These are phyloP conservation scores for Laguncularia racemosa DNA, from an alignment of 345 rosid genomes.

Conservation along the genomic window DNA sequence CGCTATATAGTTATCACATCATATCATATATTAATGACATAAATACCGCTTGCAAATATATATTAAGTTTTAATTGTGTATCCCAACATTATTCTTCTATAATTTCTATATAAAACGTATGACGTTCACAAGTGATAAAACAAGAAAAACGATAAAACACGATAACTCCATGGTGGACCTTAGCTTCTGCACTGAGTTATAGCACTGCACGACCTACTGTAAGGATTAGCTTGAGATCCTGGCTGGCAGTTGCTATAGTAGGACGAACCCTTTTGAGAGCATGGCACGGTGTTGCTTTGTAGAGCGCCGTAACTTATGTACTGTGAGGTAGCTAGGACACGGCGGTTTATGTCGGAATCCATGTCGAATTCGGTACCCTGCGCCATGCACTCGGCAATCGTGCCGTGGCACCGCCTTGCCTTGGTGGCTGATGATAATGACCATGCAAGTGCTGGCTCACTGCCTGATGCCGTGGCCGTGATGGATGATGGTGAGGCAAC, in stretches of 20 bases:
- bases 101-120: too few species aligned
- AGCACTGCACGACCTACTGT: conserved; percentile 62
- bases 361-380: conserved; percentile 34
- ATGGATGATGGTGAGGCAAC: conserved; percentile 17
- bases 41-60: too few species aligned
- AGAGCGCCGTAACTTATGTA: conserved; percentile 77
- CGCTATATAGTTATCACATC: too few species aligned
- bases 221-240: conserved; percentile 76
- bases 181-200: conserved; percentile 68
- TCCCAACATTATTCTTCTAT: too few species aligned
- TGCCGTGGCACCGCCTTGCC: conserved; percentile 38
- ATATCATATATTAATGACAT: too few species aligned
- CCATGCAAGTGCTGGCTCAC: conserved; percentile 31
- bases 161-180: background rate
- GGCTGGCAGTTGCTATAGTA: conserved; percentile 66
- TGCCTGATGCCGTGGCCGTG: conserved; percentile 10
- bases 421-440: conserved; percentile 12
- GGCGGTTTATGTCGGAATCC: conserved; percentile 65
- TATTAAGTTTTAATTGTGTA: too few species aligned
- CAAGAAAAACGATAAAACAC: background rate
- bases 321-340: conserved; percentile 54
- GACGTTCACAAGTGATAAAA: too few species aligned
- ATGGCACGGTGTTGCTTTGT: conserved; percentile 61
- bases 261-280: conserved; percentile 77
- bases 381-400: conserved; percentile 51